A percentile compares a stretch with the other conserved stretches of the same genome.
Conservation (phyloP, 331 rosid genomes). For the Arachis monticola region DNA sequence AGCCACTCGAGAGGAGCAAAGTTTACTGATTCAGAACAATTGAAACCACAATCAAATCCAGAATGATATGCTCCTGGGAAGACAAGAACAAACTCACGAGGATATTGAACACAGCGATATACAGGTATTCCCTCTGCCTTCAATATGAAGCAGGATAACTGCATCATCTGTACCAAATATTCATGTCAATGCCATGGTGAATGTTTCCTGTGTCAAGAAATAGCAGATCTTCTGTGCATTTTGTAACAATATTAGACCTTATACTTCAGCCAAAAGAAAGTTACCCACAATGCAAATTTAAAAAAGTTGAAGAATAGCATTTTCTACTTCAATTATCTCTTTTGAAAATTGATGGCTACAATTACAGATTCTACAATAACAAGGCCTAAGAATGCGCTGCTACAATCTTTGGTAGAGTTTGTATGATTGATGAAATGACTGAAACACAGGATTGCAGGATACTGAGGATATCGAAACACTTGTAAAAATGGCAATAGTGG, state of each 20-base stretch:
- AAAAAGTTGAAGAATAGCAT: conserved; percentile 22
- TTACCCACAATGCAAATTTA: conserved; percentile 15
- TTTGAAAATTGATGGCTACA: conserved; percentile 24
- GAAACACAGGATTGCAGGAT: conserved; percentile 3
- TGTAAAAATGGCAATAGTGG: not conserved
- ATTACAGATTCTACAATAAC: not conserved
- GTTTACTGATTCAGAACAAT: conserved; percentile 66
- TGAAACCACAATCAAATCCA: conserved; percentile 87
- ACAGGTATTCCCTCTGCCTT: conserved; percentile 73
- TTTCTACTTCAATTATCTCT: conserved; percentile 11
- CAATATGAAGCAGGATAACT: conserved; percentile 62
- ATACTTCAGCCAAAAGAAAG: conserved; percentile 31
- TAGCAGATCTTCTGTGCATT: not conserved
- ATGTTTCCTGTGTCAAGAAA: conserved; percentile 15
- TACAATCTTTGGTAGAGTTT: conserved; percentile 6
- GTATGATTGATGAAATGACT: conserved; percentile 21
- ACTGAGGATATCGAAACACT: conserved; percentile 11
- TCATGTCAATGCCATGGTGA: conserved; percentile 32
- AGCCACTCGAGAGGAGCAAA: conserved; percentile 91
- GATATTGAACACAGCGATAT: conserved; percentile 75
- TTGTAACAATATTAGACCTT: conserved; percentile 18
- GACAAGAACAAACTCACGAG: conserved; percentile 77
- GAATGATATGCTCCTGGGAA: conserved; percentile 82
- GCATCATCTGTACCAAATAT: conserved; percentile 59
- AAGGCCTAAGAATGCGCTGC: conserved; percentile 11